Evolutionary conservation across 331 rosid genomes (phyloP).

Genomic region (Malus hybrid): DNA sequence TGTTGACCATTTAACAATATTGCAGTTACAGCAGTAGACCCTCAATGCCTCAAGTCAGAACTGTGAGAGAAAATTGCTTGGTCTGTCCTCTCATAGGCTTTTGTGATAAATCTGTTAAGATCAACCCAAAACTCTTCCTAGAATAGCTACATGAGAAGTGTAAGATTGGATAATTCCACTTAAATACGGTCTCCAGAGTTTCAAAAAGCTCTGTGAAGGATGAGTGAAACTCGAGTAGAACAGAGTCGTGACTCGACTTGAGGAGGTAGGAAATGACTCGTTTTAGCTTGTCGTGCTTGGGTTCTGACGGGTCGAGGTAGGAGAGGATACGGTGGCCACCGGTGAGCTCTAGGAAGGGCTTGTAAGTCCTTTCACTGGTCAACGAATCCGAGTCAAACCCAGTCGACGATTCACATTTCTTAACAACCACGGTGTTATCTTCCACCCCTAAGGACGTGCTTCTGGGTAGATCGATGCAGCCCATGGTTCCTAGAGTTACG

Average conservation of each 20-base stretch:
- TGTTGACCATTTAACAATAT: constrained; percentile 58
- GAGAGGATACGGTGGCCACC: constrained; percentile 79
- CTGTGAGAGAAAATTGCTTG: constrained; percentile 81
- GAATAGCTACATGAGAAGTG: constrained; percentile 12
- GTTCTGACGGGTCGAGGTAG: constrained; percentile 84
- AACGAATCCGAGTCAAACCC: no score
- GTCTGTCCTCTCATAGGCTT: constrained; percentile 88
- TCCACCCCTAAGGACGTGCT: no score
- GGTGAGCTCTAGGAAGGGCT: constrained; percentile 71
- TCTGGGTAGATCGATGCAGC: no score
- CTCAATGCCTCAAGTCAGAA: constrained; percentile 86
- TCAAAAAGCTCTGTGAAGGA: constrained; percentile 44
- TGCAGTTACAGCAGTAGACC: constrained; percentile 93
- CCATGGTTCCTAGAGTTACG: no score
- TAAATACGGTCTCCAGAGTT: constrained; percentile 28
- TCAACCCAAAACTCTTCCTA: constrained; percentile 90
- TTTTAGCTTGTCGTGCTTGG: constrained; percentile 59
- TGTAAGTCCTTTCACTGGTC: constrained; percentile 35
- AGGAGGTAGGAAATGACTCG: constrained; percentile 57
- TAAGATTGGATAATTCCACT: constrained; percentile 5
- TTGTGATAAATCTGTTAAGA: constrained; percentile 57
- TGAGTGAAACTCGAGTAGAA: constrained; percentile 64
- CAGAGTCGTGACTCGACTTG: constrained; percentile 37
- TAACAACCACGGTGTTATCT: no score
- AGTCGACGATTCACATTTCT: no score